Evolutionary conservation across 2,329 filamentous ascomycete genomes (phyloP).

Genomic region (Daldinia sp.): DNA sequence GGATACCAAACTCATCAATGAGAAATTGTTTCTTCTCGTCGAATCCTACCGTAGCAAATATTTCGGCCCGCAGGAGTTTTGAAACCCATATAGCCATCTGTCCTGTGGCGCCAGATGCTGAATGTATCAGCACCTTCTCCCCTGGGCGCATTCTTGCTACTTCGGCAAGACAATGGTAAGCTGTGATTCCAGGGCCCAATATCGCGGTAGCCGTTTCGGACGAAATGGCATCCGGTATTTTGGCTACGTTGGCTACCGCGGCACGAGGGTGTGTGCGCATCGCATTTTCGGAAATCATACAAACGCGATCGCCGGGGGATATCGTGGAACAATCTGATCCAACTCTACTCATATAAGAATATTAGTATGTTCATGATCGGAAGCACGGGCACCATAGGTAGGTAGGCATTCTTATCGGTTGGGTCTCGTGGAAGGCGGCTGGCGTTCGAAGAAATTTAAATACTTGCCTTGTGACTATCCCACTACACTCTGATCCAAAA

Average conservation of each 20-base stretch:
- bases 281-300: background rate
- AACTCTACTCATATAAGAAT: no score
- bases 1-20: background rate
- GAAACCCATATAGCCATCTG: background rate
- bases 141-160: background rate
- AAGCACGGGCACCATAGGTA: no score
- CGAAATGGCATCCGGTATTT: background rate
- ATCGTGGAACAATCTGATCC: background rate
- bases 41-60: background rate
- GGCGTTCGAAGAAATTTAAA: no score
- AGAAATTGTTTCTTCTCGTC: background rate
- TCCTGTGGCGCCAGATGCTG: background rate
- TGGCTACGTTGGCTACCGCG: no score
- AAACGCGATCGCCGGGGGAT: slow-evolving; percentile 2
- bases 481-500: slow-evolving; percentile 5
- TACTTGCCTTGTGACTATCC: slow-evolving; percentile 5
- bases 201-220: no score
- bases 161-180: background rate
- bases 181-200: background rate
- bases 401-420: no score
- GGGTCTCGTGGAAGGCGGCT: no score
- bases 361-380: no score
- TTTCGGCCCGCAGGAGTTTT: background rate
- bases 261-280: no score
- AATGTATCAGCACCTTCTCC: background rate